Evolutionary conservation across 1,284 basidiomycete genomes (phyloP).

Genomic region (Naganishia sp.): DNA sequence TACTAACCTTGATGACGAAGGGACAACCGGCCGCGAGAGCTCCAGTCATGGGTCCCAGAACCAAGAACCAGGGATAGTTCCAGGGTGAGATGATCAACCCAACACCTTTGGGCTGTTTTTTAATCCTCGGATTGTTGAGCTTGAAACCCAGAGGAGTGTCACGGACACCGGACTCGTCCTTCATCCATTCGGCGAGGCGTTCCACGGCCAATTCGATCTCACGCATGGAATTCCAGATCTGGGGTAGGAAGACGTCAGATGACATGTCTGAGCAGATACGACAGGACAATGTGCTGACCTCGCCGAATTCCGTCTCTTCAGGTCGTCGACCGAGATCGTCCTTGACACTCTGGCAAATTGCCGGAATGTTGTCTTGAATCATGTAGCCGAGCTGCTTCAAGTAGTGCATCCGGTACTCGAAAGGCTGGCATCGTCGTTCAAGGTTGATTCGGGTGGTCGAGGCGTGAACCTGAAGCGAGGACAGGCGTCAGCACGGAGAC

Average conservation of each 20-base stretch:
- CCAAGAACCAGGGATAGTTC: conserved; percentile 63
- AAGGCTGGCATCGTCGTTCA: conserved; percentile 25
- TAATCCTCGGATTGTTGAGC: conserved; percentile 59
- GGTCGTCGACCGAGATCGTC: conserved; percentile 62
- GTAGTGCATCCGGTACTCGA: conserved; percentile 64
- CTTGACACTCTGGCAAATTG: conserved; percentile 58
- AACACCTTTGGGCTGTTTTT: conserved; percentile 75
- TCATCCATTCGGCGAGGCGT: conserved; percentile 73
- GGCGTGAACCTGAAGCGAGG: conserved; percentile 7
- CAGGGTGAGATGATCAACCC: conserved; percentile 59
- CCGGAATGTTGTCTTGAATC: conserved; percentile 62
- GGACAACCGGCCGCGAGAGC: conserved; percentile 81
- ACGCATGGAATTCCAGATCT: conserved; percentile 57
- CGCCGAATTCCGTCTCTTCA: conserved; percentile 55
- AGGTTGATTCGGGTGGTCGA: conserved; percentile 15
- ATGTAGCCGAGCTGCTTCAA: conserved; percentile 65
- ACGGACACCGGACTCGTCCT: conserved; percentile 65
- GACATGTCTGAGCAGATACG: not conserved
- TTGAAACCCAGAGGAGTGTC: conserved; percentile 51
- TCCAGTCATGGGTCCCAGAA: conserved; percentile 63
- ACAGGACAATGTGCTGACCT: conserved; percentile 34
- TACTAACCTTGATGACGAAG: conserved; percentile 64
- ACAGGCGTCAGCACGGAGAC: not conserved
- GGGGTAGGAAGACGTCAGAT: not conserved
- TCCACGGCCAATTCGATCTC: conserved; percentile 69